These are phyloP conservation scores for Hypoxylon rubiginosum DNA, from an alignment of 2,329 filamentous ascomycete species.

Conservation along the genomic window DNA sequence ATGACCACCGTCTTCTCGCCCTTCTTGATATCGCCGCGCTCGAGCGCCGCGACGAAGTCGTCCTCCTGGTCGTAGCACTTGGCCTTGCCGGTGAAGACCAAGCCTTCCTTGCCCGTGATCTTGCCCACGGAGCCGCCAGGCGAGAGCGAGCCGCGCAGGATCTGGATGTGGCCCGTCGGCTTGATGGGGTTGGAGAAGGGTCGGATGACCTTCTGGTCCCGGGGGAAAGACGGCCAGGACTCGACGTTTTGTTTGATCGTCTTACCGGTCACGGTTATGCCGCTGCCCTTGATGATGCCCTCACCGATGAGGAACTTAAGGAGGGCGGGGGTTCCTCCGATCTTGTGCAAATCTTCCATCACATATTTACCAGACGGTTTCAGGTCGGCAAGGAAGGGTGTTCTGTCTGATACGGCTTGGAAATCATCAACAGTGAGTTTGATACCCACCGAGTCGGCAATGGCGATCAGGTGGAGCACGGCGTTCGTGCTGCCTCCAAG, in stretches of 20 bases:
- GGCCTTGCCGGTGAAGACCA: conserved; percentile 83
- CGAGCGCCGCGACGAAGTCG: conserved; percentile 82
- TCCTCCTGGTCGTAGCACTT: conserved; percentile 87
- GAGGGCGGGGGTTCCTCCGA: conserved; percentile 87
- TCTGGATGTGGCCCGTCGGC: conserved; percentile 87
- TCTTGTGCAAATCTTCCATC: conserved; percentile 86
- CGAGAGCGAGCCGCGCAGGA: conserved; percentile 86
- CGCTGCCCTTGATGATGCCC: conserved; percentile 82
- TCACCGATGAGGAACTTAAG: conserved; percentile 90
- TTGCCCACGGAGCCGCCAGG: conserved; percentile 91
- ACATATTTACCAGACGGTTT: conserved; percentile 90
- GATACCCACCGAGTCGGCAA: conserved; percentile 84
- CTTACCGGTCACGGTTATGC: conserved; percentile 89
- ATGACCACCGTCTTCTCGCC: conserved; percentile 91
- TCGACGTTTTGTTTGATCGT: conserved; percentile 89
- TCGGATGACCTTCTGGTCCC: conserved; percentile 85
- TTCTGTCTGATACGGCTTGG: conserved; percentile 83
- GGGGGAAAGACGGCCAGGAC: conserved; percentile 78
- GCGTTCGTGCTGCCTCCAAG: conserved; percentile 89
- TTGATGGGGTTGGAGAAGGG: conserved; percentile 88
- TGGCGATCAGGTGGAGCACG: conserved; percentile 86
- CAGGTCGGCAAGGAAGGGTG: conserved; percentile 83
- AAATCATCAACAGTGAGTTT: conserved; percentile 89
- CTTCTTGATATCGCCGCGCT: conserved; percentile 82
- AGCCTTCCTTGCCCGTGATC: conserved; percentile 95